Conservation (phyloP, 1,139 yeast genomes). For the Pichia sp. region DNA sequence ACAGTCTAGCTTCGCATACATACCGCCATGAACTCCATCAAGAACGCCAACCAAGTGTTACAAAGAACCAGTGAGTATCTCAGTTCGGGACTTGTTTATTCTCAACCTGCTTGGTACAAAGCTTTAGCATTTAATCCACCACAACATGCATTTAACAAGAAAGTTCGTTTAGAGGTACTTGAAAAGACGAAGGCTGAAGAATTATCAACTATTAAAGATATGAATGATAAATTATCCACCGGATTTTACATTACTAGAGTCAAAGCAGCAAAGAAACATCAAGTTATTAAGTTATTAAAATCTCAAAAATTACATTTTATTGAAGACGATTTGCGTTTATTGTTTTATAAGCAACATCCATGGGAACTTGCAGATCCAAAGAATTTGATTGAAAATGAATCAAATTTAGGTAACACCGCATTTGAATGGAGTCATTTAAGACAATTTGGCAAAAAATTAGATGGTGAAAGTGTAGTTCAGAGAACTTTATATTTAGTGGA, state of each 20-base stretch:
- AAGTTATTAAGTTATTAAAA: conserved; percentile 34
- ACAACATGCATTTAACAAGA: conserved; percentile 42
- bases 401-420: conserved; percentile 45
- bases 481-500: conserved; percentile 70
- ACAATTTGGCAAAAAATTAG: conserved; percentile 68
- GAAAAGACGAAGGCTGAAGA: conserved; percentile 20
- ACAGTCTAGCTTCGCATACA: not conserved
- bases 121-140: conserved; percentile 83
- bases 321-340: conserved; percentile 76
- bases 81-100: conserved; percentile 54
- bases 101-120: conserved; percentile 83
- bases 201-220: conserved; percentile 8
- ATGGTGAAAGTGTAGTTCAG: conserved; percentile 93
- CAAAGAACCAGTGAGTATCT: conserved; percentile 72
- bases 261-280: conserved; percentile 22
- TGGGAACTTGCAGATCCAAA: conserved; percentile 98
- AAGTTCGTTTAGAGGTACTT: conserved; percentile 23
- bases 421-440: conserved; percentile 75
- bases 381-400: conserved; percentile 63
- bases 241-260: conserved; percentile 48
- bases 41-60: conserved; percentile 57
- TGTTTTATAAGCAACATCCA: conserved; percentile 90
- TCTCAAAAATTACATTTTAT: conserved; percentile 62
- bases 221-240: conserved; percentile 11
- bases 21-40: conserved; percentile 26